These are phyloP conservation scores for Dactylonectria estremocensis DNA, from an alignment of 2,329 filamentous ascomycete genomes.

Conservation along the genomic window DNA sequence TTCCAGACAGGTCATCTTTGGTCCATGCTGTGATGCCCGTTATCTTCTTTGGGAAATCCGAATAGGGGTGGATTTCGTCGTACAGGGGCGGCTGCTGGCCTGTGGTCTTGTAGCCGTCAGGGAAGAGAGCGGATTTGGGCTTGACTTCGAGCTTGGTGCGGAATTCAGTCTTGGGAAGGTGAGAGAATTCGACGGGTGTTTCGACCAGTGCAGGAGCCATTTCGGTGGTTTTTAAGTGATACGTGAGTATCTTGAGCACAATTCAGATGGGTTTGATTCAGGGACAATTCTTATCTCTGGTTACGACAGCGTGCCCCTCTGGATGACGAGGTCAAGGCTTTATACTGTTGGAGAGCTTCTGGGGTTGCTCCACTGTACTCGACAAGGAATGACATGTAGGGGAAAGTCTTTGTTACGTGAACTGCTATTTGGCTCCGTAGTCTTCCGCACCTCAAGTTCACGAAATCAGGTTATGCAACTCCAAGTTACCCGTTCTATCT, in stretches of 20 bases:
- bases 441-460: not conserved
- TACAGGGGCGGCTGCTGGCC: conserved; percentile 82
- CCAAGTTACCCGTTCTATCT: conserved; percentile 4
- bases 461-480: conserved; percentile 2
- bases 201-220: conserved; percentile 1
- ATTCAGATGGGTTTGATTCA: conserved; percentile 3
- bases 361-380: conserved; percentile 2
- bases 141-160: conserved; percentile 7
- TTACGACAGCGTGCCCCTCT: conserved; percentile 2
- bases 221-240: conserved; percentile 2
- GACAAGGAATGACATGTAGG: conserved; percentile 4
- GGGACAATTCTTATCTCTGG: not conserved
- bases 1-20: conserved; percentile 73
- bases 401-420: not conserved
- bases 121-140: conserved; percentile 55
- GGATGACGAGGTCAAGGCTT: conserved; percentile 4
- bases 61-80: conserved; percentile 75
- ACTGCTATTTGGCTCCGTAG: conserved; percentile 2
- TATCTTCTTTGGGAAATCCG: conserved; percentile 79
- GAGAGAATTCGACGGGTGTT: conserved; percentile 4
- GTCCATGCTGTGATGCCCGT: conserved; percentile 82
- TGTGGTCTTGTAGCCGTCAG: conserved; percentile 67
- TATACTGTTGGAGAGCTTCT: conserved; percentile 4
- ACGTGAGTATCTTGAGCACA: conserved; percentile 1
- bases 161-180: conserved; percentile 4